Conservation (phyloP, 129 eudicot genomes). For the Ambrosia trifida region DNA sequence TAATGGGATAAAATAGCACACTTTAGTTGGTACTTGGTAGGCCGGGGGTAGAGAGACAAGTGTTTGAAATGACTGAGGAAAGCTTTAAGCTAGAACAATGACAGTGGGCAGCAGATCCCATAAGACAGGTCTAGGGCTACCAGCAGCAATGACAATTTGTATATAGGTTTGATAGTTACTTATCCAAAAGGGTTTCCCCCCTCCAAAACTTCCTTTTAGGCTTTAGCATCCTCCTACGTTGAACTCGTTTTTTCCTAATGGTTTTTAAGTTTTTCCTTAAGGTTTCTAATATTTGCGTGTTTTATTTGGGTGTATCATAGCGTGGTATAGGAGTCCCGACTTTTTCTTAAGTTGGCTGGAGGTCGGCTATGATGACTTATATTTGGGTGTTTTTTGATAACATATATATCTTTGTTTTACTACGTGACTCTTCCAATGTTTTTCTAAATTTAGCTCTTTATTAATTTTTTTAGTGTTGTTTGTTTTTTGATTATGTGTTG, state of each 20-base stretch:
- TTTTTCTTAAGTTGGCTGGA: too few relatives aligned
- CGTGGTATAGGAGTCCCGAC: too few relatives aligned
- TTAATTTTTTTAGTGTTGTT: too few relatives aligned
- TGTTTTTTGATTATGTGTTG: too few relatives aligned
- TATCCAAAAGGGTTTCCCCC: slow-evolving; percentile 8
- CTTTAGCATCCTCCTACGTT: slow-evolving; percentile 18
- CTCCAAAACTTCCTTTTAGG: neutral
- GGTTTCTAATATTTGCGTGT: too few relatives aligned
- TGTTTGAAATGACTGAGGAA: neutral
- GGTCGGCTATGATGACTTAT: too few relatives aligned
- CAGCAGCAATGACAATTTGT: slow-evolving; percentile 23
- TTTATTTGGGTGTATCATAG: too few relatives aligned
- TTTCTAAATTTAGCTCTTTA: too few relatives aligned
- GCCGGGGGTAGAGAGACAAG: slow-evolving; percentile 1
- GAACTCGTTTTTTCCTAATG: neutral
- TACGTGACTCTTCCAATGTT: too few relatives aligned
- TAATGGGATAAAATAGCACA: too few relatives aligned
- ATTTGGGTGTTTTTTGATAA: too few relatives aligned
- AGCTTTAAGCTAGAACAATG: slow-evolving; percentile 14
- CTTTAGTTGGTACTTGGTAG: neutral
- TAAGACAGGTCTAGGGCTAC: slow-evolving; percentile 28
- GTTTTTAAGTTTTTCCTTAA: neutral
- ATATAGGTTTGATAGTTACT: slow-evolving; percentile 28
- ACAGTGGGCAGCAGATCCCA: slow-evolving; percentile 56
- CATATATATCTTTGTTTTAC: too few relatives aligned